These are phyloP conservation scores for Centaurea solstitialis DNA, from an alignment of 129 eudicot species.

Conservation along the genomic window DNA sequence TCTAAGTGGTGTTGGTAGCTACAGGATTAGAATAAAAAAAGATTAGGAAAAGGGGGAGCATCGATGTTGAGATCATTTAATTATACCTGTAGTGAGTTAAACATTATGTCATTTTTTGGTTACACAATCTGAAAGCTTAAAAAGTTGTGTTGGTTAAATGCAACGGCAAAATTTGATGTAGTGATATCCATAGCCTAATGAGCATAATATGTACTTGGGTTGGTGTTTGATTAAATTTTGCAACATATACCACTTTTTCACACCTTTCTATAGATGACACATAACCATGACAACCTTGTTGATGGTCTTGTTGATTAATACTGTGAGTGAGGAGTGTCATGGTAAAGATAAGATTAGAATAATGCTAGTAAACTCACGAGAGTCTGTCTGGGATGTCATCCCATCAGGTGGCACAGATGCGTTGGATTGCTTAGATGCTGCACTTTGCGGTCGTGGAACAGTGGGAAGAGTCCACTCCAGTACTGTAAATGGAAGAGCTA, in stretches of 20 bases:
- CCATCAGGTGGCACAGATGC: constrained; percentile 30
- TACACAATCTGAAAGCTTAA: neutral
- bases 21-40: neutral
- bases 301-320: neutral
- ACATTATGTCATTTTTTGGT: neutral
- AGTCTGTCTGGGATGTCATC: constrained; percentile 47
- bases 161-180: neutral
- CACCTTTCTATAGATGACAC: neutral
- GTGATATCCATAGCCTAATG: neutral
- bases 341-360: neutral
- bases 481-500: constrained; percentile 98
- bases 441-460: constrained; percentile 83
- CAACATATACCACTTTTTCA: neutral
- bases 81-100: neutral
- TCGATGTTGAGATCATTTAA: neutral
- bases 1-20: neutral
- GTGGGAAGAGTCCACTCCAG: constrained; percentile 99
- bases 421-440: constrained; percentile 52
- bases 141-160: neutral
- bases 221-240: neutral
- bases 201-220: neutral
- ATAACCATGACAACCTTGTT: neutral
- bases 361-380: constrained; percentile 59
- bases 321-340: neutral
- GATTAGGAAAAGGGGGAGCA: neutral